These are phyloP conservation scores for Pseudocercospora cruenta DNA, from an alignment of 2,329 filamentous ascomycete species.

Conservation along the genomic window DNA sequence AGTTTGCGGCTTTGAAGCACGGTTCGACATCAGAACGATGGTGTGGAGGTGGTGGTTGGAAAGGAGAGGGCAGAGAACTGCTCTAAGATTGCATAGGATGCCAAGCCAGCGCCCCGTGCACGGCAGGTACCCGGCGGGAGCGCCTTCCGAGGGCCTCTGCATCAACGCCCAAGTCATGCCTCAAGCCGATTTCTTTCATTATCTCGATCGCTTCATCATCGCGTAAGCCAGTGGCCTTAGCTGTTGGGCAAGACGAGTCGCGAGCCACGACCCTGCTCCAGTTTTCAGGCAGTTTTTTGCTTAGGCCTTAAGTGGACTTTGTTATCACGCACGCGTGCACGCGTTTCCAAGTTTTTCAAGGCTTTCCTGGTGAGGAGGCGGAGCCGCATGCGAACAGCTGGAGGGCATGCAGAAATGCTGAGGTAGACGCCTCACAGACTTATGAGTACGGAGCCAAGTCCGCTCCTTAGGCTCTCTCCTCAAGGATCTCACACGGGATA, in stretches of 20 bases:
- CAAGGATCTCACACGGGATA: neutral
- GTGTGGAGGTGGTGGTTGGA: too few relatives aligned
- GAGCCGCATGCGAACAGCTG: neutral
- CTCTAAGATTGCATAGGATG: neutral
- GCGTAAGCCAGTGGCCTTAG: neutral
- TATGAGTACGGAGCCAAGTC: too few relatives aligned
- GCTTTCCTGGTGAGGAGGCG: neutral
- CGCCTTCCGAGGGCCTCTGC: neutral
- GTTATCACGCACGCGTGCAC: neutral
- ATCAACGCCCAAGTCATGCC: conserved; percentile 2
- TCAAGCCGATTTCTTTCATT: neutral
- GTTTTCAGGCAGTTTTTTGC: neutral
- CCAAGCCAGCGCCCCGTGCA: neutral
- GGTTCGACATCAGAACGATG: neutral
- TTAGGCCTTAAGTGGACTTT: neutral
- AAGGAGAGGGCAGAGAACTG: too few relatives aligned
- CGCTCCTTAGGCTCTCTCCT: too few relatives aligned
- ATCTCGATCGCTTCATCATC: neutral
- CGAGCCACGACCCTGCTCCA: neutral
- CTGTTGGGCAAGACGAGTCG: neutral
- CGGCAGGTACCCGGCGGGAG: neutral
- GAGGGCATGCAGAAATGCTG: neutral
- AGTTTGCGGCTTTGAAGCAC: neutral
- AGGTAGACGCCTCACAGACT: neutral
- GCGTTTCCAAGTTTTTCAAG: neutral